A percentile compares a stretch with the other conserved stretches of the same genome.
These are phyloP conservation scores for Teratosphaeria destructans DNA, from an alignment of 2,329 filamentous ascomycete species.

Conservation along the genomic window DNA sequence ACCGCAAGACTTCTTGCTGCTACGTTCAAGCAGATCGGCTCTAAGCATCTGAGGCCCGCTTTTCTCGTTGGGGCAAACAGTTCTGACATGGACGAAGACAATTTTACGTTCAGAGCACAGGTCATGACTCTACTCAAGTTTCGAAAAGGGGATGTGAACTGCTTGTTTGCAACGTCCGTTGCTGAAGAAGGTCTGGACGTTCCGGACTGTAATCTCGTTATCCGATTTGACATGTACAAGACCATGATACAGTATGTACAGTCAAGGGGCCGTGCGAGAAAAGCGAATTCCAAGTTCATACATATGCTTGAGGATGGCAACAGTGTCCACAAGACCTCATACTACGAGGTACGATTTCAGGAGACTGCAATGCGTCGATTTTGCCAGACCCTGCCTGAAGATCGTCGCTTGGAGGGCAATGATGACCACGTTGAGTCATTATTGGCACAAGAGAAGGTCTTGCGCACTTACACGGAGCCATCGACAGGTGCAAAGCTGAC, in stretches of 20 bases:
- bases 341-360: conserved; percentile 51
- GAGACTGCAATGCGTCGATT: conserved; percentile 59
- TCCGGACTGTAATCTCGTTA: conserved; percentile 55
- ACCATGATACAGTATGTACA: conserved; percentile 95
- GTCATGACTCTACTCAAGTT: conserved; percentile 60
- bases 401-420: conserved; percentile 56
- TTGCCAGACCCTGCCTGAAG: conserved; percentile 62
- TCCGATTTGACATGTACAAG: conserved; percentile 74
- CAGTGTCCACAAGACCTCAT: conserved; percentile 43
- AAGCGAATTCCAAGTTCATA: conserved; percentile 65
- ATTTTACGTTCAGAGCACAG: conserved; percentile 63
- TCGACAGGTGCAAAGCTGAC: conserved; percentile 68
- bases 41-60: conserved; percentile 49
- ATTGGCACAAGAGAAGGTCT: conserved; percentile 39
- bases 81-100: conserved; percentile 36
- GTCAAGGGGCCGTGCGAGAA: conserved; percentile 76
- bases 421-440: conserved; percentile 48
- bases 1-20: conserved; percentile 65
- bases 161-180: conserved; percentile 54
- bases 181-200: conserved; percentile 59
- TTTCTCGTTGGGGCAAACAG: conserved; percentile 53
- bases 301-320: conserved; percentile 75
- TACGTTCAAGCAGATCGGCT: conserved; percentile 50
- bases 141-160: conserved; percentile 48
- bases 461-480: conserved; percentile 48